Evolutionary conservation across 2,329 filamentous ascomycete genomes (phyloP), one percentile per base, ranked within the genome.

Genomic region (Colletotrichum plurivorum): DNA sequence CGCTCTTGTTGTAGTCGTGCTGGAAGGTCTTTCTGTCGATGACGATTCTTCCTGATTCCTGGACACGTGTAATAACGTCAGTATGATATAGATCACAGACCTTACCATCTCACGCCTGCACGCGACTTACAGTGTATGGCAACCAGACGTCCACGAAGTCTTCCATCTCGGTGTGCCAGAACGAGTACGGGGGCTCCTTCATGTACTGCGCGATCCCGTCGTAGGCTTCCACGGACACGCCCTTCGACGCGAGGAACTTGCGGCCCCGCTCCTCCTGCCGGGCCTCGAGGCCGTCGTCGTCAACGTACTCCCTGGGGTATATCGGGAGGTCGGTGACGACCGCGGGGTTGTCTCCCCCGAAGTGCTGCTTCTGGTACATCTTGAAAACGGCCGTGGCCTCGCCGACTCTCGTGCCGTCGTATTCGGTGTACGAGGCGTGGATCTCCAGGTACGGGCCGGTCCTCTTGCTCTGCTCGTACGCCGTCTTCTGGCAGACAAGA

Each of bases 381-480:
- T 12, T 63, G 36, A 71, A 9, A 3, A 67, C 25, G n/a, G 61
- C 36, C 4, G 27, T 13, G 1, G 74, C 72, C 18, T 76, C 56
- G 13, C 76, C 76, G 2, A 60, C 56, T 0, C 56, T 62, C 0
- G 62, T 61, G 15, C 75, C 76, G 31, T 75, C 70, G 54, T 76
- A 67, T 13, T 75, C 73, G 1, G 75, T 74, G 64, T 77, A 77
- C 5, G 53, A 70, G 27, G 70, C 71, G 55, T 75, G 71, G 2
- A 78, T 69, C 43, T 76, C 74, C 5, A 78, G 36, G 55, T 75
- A 78, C 1, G 73, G 64, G 1, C 76, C 75, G 2, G 43, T 49
- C 0, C 71, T 52, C 0, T 27, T 43, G 60, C 59, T 56, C 1
- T 74, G 66, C 54, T 76, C 75, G 52, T 78, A 78, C 1, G 72